These are phyloP conservation scores for Talaromyces adpressus DNA, from an alignment of 495 filamentous ascomycete species.

Conservation along the genomic window DNA sequence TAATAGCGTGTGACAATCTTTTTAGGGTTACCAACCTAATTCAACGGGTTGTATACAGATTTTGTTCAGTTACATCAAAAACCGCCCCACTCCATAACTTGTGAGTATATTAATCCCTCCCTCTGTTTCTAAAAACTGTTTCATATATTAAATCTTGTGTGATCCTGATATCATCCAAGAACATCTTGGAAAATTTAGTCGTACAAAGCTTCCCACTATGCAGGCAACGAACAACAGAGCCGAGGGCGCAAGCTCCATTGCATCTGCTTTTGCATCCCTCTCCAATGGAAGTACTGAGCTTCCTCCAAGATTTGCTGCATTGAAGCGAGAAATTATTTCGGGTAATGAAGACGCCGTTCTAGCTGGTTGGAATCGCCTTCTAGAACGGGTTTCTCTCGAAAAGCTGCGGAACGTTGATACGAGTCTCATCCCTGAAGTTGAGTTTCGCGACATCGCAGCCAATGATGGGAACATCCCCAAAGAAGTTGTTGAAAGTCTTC, in stretches of 20 bases:
- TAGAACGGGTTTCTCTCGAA: conserved; percentile 18
- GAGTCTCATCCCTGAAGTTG: background rate
- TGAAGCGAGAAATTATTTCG: conserved; percentile 53
- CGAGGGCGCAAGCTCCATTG: conserved; percentile 3
- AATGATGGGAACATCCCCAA: background rate
- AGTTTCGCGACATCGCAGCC: background rate
- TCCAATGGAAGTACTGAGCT: background rate
- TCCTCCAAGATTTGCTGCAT: conserved; percentile 41
- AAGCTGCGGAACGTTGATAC: background rate
- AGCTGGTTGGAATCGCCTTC: conserved; percentile 55
- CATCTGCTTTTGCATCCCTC: conserved; percentile 1
- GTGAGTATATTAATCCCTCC: background rate
- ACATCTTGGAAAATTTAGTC: background rate
- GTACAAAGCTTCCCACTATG: background rate
- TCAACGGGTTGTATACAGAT: background rate
- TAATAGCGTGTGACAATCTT: too few relatives aligned
- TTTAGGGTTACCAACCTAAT: background rate
- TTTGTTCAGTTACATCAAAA: background rate
- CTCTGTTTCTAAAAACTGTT: background rate
- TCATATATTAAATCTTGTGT: background rate
- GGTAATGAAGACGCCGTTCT: conserved; percentile 49
- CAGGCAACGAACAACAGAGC: conserved; percentile 3
- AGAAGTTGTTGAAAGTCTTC: conserved; percentile 16
- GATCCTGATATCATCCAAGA: background rate
- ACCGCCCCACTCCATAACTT: background rate